phyloP scores from a whole-genome alignment of 2,329 filamentous ascomycete species.

The Pseudopyrenochaeta lycopersici region DNA sequence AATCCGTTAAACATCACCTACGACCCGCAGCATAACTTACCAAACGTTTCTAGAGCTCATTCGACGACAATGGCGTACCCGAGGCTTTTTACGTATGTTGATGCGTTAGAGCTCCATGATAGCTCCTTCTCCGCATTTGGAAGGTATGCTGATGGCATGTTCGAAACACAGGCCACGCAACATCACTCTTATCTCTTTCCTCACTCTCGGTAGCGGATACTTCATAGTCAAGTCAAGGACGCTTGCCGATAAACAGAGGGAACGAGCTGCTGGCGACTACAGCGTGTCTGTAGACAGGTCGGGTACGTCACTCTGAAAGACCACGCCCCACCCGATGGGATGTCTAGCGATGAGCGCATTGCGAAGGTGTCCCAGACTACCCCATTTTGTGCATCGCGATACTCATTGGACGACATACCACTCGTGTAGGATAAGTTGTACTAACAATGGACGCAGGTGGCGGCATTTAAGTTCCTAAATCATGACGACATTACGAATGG shows the following conservation, averaged over 20 bases:
- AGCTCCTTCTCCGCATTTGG: constrained; percentile 9
- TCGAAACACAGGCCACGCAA: constrained; percentile 38
- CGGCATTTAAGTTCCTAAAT: constrained; percentile 6
- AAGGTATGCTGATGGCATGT: constrained; percentile 21
- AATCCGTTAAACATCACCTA: neutral
- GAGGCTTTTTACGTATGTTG: constrained; percentile 41
- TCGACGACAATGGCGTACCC: constrained; percentile 38
- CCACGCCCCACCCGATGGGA: neutral
- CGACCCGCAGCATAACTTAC: neutral
- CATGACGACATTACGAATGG: neutral
- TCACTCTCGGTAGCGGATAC: constrained; percentile 44
- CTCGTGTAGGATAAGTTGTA: constrained; percentile 1
- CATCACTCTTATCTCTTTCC: constrained; percentile 38
- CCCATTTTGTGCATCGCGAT: neutral
- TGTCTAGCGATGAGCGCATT: neutral
- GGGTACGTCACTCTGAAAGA: constrained; percentile 26
- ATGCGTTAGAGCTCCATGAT: neutral
- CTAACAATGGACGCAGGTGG: constrained; percentile 13
- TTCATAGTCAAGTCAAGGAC: constrained; percentile 42
- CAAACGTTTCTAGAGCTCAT: neutral
- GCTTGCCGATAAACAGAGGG: constrained; percentile 37
- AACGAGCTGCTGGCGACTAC: constrained; percentile 43
- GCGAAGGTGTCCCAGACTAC: neutral
- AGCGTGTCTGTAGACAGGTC: constrained; percentile 48
- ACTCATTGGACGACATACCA: neutral